phyloP scores from a whole-genome alignment of 371 early-diverging fungal species.

The Actinomortierella wolfii region DNA sequence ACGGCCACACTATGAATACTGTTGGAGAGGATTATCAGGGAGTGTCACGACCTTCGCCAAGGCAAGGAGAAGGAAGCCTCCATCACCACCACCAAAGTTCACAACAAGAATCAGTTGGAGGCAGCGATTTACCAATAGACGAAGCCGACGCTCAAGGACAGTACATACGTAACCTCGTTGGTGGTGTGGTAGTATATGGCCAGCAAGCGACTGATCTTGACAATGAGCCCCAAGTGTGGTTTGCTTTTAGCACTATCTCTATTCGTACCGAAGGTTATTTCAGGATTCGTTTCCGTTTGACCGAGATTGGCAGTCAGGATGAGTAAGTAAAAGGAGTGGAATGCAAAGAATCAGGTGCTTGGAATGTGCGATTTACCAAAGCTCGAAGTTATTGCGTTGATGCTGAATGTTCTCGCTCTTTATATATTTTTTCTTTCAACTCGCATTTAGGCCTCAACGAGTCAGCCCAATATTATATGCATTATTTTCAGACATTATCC shows the following conservation, averaged over 20 bases:
- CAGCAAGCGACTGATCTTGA: constrained; percentile 26
- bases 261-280: constrained; percentile 15
- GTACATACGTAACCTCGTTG: constrained; percentile 16
- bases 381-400: too few relatives aligned
- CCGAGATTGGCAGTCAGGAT: constrained; percentile 8
- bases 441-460: constrained; percentile 3
- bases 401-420: too few relatives aligned
- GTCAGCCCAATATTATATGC: constrained; percentile 4
- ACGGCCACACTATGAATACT: too few relatives aligned
- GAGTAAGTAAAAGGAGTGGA: neutral
- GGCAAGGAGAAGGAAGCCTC: too few relatives aligned
- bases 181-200: constrained; percentile 25
- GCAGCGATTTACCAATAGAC: too few relatives aligned
- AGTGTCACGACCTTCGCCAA: too few relatives aligned
- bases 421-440: neutral
- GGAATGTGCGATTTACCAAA: too few relatives aligned
- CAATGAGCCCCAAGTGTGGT: constrained; percentile 21
- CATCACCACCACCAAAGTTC: too few relatives aligned
- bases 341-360: too few relatives aligned
- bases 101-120: too few relatives aligned
- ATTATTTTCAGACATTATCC: constrained; percentile 24
- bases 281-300: constrained; percentile 26
- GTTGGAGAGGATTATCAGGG: too few relatives aligned
- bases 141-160: too few relatives aligned
- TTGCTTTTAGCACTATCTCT: constrained; percentile 10